Conservation (phyloP, 2,329 filamentous ascomycete genomes). For the Arthrobotrys conoides region DNA sequence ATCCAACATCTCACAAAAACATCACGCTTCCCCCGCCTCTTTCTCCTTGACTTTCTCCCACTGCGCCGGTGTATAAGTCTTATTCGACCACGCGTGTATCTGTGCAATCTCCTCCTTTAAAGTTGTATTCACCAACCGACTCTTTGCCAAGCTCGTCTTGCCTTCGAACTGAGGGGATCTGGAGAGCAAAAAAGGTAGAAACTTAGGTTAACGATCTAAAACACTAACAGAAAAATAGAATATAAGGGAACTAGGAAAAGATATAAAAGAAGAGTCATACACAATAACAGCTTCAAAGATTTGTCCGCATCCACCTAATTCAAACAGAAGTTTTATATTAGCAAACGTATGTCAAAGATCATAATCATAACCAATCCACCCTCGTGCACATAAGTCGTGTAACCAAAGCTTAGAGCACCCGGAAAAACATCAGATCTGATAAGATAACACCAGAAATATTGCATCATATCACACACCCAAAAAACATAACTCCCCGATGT, state of each 20-base stretch:
- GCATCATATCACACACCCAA: slow-evolving; percentile 27
- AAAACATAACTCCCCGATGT: slow-evolving; percentile 6
- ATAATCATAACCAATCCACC: not conserved
- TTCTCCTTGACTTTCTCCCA: slow-evolving; percentile 78
- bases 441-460: slow-evolving; percentile 31
- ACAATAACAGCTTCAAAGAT: slow-evolving; percentile 65
- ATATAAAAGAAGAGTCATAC: slow-evolving; percentile 39
- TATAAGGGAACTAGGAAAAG: not conserved
- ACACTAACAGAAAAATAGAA: slow-evolving; percentile 1
- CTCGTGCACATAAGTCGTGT: too few relatives aligned
- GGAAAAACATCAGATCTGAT: slow-evolving; percentile 28
- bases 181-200: slow-evolving; percentile 19
- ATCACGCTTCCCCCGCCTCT: slow-evolving; percentile 47
- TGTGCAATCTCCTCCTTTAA: slow-evolving; percentile 88
- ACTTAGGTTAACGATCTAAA: not conserved
- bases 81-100: slow-evolving; percentile 95
- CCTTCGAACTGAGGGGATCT: slow-evolving; percentile 77
- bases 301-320: slow-evolving; percentile 64
- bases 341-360: not conserved
- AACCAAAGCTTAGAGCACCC: not conserved
- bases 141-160: slow-evolving; percentile 83
- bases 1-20: not conserved
- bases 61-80: slow-evolving; percentile 91
- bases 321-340: not conserved
- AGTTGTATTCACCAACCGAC: slow-evolving; percentile 85